phyloP scores from a whole-genome alignment of 106 monocot genomes.

The Posidonia australis region DNA sequence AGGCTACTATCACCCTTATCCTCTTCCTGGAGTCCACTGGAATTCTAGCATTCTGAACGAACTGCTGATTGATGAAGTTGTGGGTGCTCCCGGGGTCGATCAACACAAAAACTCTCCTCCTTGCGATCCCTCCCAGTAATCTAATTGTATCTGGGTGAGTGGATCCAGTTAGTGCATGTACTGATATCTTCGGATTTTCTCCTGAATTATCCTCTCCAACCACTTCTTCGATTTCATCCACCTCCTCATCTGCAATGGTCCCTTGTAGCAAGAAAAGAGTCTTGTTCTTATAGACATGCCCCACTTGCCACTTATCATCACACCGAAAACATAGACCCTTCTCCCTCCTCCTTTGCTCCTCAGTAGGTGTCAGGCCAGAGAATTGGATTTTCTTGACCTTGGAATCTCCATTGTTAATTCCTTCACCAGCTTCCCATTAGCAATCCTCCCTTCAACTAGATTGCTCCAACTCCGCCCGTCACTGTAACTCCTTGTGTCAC shows the following conservation, averaged over 20 bases:
- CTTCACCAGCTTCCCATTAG: too few species aligned
- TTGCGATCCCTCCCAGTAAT: background rate
- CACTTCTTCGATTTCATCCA: background rate
- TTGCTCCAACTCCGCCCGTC: too few species aligned
- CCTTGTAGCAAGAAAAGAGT: background rate
- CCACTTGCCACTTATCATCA: background rate
- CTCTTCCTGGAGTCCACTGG: background rate
- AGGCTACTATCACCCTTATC: background rate
- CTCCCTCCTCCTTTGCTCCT: background rate
- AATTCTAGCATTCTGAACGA: background rate
- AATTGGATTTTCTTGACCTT: too few species aligned
- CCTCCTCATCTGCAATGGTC: background rate
- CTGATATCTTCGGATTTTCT: background rate
- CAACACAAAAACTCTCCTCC: background rate
- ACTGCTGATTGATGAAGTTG: background rate
- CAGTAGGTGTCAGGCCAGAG: background rate
- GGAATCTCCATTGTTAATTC: too few species aligned
- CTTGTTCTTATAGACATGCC: background rate
- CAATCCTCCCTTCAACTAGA: too few species aligned
- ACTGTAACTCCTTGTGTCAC: too few species aligned
- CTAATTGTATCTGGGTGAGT: background rate
- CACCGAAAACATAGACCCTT: background rate
- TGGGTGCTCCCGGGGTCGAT: slow-evolving; percentile 1
- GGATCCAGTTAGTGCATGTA: background rate
- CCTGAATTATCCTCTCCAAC: background rate